Percentiles rank a stretch among this genome's conserved stretches.
Conservation (phyloP, 2,329 filamentous ascomycete species). For the Colletotrichum echinochloae region DNA sequence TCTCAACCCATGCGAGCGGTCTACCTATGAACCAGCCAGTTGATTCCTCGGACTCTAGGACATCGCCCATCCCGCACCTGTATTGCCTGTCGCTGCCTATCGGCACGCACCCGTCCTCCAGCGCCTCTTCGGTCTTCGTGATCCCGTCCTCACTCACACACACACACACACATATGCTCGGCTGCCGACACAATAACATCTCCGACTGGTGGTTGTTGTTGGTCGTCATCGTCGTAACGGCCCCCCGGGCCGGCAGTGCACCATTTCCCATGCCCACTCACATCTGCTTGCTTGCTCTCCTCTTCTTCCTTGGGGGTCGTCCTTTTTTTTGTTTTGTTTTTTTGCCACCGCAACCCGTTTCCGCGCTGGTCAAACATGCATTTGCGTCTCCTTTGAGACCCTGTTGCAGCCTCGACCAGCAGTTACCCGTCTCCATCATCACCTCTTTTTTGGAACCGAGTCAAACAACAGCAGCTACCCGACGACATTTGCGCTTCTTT, state of each 20-base stretch:
- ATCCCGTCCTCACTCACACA: not conserved
- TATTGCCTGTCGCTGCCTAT: not conserved
- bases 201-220: slow-evolving; percentile 4
- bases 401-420: slow-evolving; percentile 31
- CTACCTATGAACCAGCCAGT: not conserved
- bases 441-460: slow-evolving; percentile 16
- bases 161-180: not conserved
- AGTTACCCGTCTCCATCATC: slow-evolving; percentile 27
- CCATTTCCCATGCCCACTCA: not conserved
- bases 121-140: slow-evolving; percentile 1
- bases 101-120: not conserved
- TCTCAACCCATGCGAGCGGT: not conserved
- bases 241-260: slow-evolving; percentile 16
- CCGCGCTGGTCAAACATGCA: slow-evolving; percentile 25
- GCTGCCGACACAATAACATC: slow-evolving; percentile 15
- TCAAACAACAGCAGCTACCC: slow-evolving; percentile 27
- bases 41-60: not conserved
- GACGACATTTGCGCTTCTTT: slow-evolving; percentile 28
- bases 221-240: not conserved
- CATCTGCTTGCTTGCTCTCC: not conserved
- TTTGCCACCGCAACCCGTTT: not conserved
- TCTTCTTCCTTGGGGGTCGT: not conserved
- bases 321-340: too few relatives aligned
- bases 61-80: not conserved
- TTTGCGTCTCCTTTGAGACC: slow-evolving; percentile 27